Base-by-base conservation (phyloP, 2,329 filamentous ascomycete genomes). In the Aspergillus sp. region DNA sequence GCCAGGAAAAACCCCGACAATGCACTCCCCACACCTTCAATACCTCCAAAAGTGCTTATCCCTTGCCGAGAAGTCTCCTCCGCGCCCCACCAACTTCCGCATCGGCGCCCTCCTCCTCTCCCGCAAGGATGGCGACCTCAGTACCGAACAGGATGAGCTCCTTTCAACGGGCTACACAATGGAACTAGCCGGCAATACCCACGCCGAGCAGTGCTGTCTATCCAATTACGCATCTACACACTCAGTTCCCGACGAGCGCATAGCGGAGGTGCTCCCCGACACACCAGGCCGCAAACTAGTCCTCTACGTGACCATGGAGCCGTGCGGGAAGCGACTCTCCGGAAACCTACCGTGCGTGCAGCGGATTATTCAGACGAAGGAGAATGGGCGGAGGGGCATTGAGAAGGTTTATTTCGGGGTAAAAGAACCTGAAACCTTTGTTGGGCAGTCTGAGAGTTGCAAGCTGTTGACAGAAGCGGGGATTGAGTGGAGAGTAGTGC, bases 171-270 rank as follows among this genome's bases (percentile, higher is more conserved):
- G 95, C 54, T 98, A 93, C 77, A 97, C 95, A 0, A 83, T 97
- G 58, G 93, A 99, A 75, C 85, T 93, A 4, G 82, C 86, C 0
- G 95, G 93, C 42, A 99, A 99, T 77, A 98, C 95, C 0, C 95
- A 99, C 70, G 95, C 95, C 3, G 95, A 99, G 72, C 92, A 99
- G 77, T 93, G 89, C 74, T 96, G 91, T 70, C 83, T 99, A 56
- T 76, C 87, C 49, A 98, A 99, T 63, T 77, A 74, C 48, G 75
- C 75, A 2, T 66, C 70, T 8, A 65, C 65, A 0, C 70, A 78
- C 50, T 61, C 60, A 5, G 65, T 75, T 11, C 47, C 68, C 5
- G 74, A 77, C 4, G 75, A 77, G 4, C 56, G 66, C 12, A 65
- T 77, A 4, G 62, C 62, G 1, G 61, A 66, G 11, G 73, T 82